A percentile compares a stretch with the other conserved stretches of the same genome.
Conservation (phyloP, 2,329 filamentous ascomycete species). For the Corniculantispora saksenae region DNA sequence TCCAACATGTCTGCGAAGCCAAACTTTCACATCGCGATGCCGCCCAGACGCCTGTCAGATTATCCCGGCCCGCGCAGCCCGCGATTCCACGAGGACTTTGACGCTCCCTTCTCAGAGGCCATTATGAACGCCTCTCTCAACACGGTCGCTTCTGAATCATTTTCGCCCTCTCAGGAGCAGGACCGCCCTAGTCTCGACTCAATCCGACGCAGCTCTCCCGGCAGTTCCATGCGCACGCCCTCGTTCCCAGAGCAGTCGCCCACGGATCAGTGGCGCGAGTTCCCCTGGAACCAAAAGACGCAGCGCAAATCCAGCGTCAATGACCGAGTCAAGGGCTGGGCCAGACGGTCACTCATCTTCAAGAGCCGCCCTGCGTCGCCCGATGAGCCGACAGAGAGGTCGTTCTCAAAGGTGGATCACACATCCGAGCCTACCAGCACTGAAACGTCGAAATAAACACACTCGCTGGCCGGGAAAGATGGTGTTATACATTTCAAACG, state of each 20-base stretch:
- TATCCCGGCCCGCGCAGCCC: constrained; percentile 28
- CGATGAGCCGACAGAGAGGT: constrained; percentile 25
- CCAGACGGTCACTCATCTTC: constrained; percentile 33
- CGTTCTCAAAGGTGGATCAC: constrained; percentile 6
- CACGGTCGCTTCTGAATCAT: constrained; percentile 29
- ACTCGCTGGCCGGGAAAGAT: background rate
- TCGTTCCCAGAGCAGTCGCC: constrained; percentile 18
- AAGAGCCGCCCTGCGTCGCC: constrained; percentile 23
- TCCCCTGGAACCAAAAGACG: constrained; percentile 30
- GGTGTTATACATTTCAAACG: background rate
- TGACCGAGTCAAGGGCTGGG: constrained; percentile 36
- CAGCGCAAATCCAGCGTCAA: constrained; percentile 34
- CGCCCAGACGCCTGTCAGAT: constrained; percentile 17
- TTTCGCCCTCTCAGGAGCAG: constrained; percentile 27
- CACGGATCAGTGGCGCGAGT: constrained; percentile 28
- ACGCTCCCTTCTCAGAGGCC: constrained; percentile 39
- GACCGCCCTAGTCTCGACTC: constrained; percentile 30
- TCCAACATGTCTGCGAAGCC: constrained; percentile 18
- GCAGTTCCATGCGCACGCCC: constrained; percentile 10
- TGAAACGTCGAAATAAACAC: background rate
- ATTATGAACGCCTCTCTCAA: constrained; percentile 35
- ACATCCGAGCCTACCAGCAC: constrained; percentile 5
- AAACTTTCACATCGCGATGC: constrained; percentile 18
- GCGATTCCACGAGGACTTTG: constrained; percentile 40
- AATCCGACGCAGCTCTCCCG: constrained; percentile 15